These are phyloP conservation scores for Thalassiosira mediterranea DNA, from an alignment of 352 stramenopile species.

Conservation along the genomic window DNA sequence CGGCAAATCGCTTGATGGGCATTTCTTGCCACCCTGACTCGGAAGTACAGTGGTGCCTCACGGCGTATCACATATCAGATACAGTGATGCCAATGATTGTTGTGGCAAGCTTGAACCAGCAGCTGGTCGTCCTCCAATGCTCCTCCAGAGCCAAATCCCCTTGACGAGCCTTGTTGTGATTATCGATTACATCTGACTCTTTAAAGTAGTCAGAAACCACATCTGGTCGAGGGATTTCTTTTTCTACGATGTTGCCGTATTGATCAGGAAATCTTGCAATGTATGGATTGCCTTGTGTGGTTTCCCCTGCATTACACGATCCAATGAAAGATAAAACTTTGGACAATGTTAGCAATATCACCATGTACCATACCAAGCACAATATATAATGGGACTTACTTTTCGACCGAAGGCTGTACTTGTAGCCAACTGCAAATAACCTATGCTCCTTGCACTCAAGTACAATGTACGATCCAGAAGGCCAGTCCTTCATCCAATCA, in stretches of 20 bases:
- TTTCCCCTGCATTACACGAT: constrained; percentile 10
- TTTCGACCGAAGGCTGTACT: constrained; percentile 30
- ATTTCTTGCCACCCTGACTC: background rate
- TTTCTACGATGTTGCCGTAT: constrained; percentile 25
- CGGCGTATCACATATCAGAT: constrained; percentile 16
- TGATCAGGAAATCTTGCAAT: constrained; percentile 33
- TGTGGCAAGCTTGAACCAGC: constrained; percentile 33
- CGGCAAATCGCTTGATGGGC: constrained; percentile 14
- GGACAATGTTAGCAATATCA: background rate
- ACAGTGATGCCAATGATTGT: constrained; percentile 39
- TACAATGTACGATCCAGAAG: constrained; percentile 25
- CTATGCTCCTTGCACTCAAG: constrained; percentile 26
- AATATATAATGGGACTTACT: no score
- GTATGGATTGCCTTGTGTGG: constrained; percentile 24
- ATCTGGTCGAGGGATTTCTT: constrained; percentile 22
- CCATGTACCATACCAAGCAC: background rate
- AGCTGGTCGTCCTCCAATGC: constrained; percentile 31
- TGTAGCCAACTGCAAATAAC: constrained; percentile 44
- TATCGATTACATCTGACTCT: constrained; percentile 30
- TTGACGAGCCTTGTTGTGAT: constrained; percentile 45
- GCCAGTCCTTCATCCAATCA: constrained; percentile 39
- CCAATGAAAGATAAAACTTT: constrained; percentile 9
- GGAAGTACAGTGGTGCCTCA: background rate
- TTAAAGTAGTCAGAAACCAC: constrained; percentile 25
- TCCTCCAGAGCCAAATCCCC: constrained; percentile 31